phyloP scores from a whole-genome alignment of 192 early-diverging fungal species.

The Podila verticillata region DNA sequence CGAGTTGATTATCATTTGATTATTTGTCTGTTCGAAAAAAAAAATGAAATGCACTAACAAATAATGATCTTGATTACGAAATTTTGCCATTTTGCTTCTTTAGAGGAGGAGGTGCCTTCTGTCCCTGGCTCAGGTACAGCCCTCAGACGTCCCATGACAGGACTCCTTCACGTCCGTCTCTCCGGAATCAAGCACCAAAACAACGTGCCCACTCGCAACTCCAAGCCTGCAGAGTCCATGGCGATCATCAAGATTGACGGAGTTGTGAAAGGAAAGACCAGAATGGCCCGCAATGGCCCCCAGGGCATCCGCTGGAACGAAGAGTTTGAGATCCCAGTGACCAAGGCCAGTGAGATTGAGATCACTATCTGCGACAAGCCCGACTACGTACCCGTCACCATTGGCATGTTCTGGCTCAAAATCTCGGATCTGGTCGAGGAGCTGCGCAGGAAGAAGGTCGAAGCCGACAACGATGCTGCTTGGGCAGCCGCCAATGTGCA shows the following conservation, averaged over 20 bases:
- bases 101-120: constrained; percentile 42
- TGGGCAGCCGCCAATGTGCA: constrained; percentile 54
- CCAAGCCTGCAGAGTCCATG: constrained; percentile 71
- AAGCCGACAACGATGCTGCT: constrained; percentile 64
- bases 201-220: constrained; percentile 65
- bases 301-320: constrained; percentile 82
- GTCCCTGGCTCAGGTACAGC: constrained; percentile 57
- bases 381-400: constrained; percentile 68
- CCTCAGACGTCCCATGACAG: constrained; percentile 74
- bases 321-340: constrained; percentile 87
- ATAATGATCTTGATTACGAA: background rate
- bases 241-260: constrained; percentile 89
- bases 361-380: constrained; percentile 88
- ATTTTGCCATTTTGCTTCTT: background rate
- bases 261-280: constrained; percentile 75
- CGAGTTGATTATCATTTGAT: background rate
- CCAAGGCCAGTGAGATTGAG: constrained; percentile 93
- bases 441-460: constrained; percentile 75
- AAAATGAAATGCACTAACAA: background rate
- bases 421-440: constrained; percentile 93
- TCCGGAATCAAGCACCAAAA: constrained; percentile 65
- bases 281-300: constrained; percentile 59
- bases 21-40: background rate
- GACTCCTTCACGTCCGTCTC: constrained; percentile 73
- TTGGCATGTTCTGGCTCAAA: constrained; percentile 94